A percentile compares a stretch with the other conserved stretches of the same genome.
Evolutionary conservation across 257 asterid species (phyloP).

Genomic region (Salvia miltiorrhiza): DNA sequence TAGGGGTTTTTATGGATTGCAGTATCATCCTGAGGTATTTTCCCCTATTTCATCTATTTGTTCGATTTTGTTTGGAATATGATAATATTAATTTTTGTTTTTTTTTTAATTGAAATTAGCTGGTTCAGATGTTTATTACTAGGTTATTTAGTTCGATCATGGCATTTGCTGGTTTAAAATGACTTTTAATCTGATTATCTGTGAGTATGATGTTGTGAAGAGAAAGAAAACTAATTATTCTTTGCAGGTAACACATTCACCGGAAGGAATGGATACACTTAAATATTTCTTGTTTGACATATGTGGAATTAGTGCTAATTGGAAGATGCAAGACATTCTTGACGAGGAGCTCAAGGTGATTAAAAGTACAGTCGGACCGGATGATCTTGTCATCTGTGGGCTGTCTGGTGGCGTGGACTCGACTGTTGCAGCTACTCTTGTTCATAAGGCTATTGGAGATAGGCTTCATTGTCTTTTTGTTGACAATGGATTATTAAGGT

Average conservation of each 20-base stretch:
- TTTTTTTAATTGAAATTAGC: neutral
- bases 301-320: conserved; percentile 71
- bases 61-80: neutral
- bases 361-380: conserved; percentile 57
- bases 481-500: conserved; percentile 95
- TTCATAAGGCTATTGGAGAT: conserved; percentile 90
- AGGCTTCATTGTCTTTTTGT: conserved; percentile 96
- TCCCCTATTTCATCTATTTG: neutral
- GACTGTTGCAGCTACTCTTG: conserved; percentile 94
- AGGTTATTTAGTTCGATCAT: neutral
- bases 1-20: conserved; percentile 81
- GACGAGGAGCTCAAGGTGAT: conserved; percentile 76
- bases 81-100: neutral
- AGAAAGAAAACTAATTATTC: neutral
- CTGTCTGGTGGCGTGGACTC: conserved; percentile 98
- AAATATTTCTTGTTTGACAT: conserved; percentile 69
- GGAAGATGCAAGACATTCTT: conserved; percentile 91
- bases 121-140: neutral
- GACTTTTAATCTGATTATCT: neutral
- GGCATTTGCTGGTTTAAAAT: neutral
- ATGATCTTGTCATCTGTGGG: conserved; percentile 93
- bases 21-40: conserved; percentile 96
- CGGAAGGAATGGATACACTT: conserved; percentile 89
- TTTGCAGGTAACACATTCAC: conserved; percentile 87
- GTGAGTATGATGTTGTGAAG: neutral